A percentile compares a stretch with the other conserved stretches of the same genome.
These are phyloP conservation scores for Hypoxylon rubiginosum DNA, from an alignment of 2,329 filamentous ascomycete genomes.

Conservation along the genomic window DNA sequence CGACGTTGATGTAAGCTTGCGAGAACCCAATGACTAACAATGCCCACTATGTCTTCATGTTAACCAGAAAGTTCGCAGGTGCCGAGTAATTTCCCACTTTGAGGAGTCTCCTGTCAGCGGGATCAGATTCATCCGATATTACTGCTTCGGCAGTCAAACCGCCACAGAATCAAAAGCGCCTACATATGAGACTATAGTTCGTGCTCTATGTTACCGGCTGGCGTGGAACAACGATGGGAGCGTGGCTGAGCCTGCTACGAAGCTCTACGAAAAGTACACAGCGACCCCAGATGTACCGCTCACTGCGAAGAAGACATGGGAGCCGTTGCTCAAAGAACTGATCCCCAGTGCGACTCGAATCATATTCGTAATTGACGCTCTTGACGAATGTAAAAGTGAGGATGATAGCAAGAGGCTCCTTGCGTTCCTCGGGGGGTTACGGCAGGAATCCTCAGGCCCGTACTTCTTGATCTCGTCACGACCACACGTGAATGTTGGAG, in stretches of 20 bases:
- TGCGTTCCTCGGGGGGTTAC: not conserved
- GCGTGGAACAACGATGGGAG: not conserved
- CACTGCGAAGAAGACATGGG: not conserved
- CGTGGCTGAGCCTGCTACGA: not conserved
- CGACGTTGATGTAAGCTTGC: slow-evolving; percentile 1
- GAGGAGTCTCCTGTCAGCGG: not conserved
- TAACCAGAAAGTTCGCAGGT: not conserved
- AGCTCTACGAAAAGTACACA: not conserved
- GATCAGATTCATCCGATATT: not conserved
- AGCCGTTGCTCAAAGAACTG: not conserved
- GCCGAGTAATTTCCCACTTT: slow-evolving; percentile 2
- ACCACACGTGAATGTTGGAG: not conserved
- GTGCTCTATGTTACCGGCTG: not conserved
- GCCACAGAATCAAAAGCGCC: not conserved
- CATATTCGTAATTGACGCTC: not conserved
- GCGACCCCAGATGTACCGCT: no score
- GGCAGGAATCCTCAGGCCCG: not conserved
- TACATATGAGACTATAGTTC: slow-evolving; percentile 3
- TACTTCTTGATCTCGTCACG: slow-evolving; percentile 2
- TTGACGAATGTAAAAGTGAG: not conserved
- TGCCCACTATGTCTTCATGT: not conserved
- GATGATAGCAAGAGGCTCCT: not conserved
- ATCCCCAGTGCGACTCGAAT: not conserved
- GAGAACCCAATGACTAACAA: no score
- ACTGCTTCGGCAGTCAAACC: slow-evolving; percentile 4